Evolutionary conservation across 2,329 filamentous ascomycete species (phyloP).

Genomic region (Hypoxylon sp.): DNA sequence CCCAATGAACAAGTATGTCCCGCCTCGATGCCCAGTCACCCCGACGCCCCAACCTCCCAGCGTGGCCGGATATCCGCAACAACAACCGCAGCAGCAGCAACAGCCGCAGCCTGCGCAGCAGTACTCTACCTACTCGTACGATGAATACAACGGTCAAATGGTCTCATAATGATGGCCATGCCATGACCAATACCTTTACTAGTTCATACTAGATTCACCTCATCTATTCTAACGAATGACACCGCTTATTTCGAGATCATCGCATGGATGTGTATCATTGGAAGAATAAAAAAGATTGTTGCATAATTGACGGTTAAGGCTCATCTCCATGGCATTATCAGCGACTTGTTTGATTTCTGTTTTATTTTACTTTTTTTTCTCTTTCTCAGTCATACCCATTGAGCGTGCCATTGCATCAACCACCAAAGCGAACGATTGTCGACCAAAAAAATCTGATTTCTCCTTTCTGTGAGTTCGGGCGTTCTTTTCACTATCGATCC

Average conservation of each 20-base stretch:
- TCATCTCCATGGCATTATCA: constrained; percentile 65
- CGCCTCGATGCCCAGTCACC: constrained; percentile 73
- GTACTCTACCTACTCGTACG: constrained; percentile 62
- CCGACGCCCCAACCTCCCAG: constrained; percentile 69
- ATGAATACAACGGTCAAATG: constrained; percentile 56
- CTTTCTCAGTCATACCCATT: constrained; percentile 56
- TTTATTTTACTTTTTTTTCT: constrained; percentile 52
- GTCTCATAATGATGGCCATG: constrained; percentile 43
- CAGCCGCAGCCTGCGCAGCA: constrained; percentile 58
- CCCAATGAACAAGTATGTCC: constrained; percentile 63
- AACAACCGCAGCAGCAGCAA: constrained; percentile 35
- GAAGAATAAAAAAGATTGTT: constrained; percentile 62
- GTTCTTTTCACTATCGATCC: constrained; percentile 47
- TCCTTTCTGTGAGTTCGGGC: constrained; percentile 49
- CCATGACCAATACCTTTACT: constrained; percentile 12
- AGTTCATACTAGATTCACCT: constrained; percentile 39
- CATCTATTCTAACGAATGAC: constrained; percentile 42
- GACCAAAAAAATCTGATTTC: constrained; percentile 54
- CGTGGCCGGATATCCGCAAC: constrained; percentile 55
- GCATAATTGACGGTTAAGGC: constrained; percentile 61
- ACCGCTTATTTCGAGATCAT: constrained; percentile 39
- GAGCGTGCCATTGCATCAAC: constrained; percentile 52
- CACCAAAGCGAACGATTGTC: constrained; percentile 51
- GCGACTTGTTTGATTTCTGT: constrained; percentile 59
- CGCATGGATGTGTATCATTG: constrained; percentile 57